Conservation (phyloP, 768 basidiomycete species). For the Amanita inopinata region DNA sequence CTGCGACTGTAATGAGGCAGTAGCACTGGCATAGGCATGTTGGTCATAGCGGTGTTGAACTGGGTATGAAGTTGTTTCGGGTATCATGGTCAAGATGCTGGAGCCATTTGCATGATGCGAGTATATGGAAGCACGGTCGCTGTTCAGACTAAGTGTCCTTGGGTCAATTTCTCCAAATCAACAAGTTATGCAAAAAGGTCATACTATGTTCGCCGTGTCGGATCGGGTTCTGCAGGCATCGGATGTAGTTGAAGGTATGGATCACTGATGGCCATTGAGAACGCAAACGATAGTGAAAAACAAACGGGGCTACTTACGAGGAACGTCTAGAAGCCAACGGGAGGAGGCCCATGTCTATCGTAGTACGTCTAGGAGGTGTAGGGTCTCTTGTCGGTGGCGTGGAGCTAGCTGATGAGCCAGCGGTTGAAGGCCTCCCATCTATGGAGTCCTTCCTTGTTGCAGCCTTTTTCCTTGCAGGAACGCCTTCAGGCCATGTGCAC, state of each 20-base stretch:
- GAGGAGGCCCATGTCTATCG: conserved; percentile 30
- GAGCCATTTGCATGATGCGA: conserved; percentile 30
- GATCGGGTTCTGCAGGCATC: conserved; percentile 33
- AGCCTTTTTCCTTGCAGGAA: conserved; percentile 63
- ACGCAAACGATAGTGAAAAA: conserved; percentile 9
- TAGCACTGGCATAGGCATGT: conserved; percentile 29
- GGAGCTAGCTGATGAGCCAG: conserved; percentile 66
- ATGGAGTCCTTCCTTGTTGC: conserved; percentile 44
- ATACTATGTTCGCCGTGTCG: conserved; percentile 37
- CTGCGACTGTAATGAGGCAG: conserved; percentile 23
- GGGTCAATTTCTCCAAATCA: conserved; percentile 7
- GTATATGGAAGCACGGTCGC: conserved; percentile 36
- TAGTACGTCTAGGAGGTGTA: conserved; percentile 49
- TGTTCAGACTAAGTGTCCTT: conserved; percentile 16
- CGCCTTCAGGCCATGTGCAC: conserved; percentile 82
- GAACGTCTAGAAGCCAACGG: conserved; percentile 32
- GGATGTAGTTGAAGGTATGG: conserved; percentile 35
- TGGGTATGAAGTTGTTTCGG: conserved; percentile 46
- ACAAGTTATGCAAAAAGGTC: conserved; percentile 15
- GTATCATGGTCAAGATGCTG: conserved; percentile 45
- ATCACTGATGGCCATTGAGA: conserved; percentile 26
- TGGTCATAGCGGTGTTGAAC: conserved; percentile 42
- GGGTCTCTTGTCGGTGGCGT: conserved; percentile 62
- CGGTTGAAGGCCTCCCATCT: conserved; percentile 62
- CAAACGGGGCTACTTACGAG: conserved; percentile 22